Percentiles rank a stretch among this genome's conserved stretches.
Conservation (phyloP, 1,284 basidiomycete genomes). For the Bothia castanella region DNA sequence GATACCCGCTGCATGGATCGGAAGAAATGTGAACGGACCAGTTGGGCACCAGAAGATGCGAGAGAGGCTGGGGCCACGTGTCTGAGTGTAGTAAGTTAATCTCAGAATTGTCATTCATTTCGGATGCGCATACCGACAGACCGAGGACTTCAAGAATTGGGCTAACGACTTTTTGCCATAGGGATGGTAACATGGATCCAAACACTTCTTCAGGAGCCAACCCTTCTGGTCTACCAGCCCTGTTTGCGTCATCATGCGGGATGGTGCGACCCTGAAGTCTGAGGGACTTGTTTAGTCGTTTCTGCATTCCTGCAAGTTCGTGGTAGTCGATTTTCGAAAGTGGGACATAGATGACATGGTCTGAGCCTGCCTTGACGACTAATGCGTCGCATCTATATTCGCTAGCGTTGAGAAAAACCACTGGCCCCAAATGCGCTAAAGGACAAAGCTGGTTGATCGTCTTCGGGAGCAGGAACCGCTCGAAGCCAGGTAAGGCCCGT, state of each 20-base stretch:
- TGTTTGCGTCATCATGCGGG: background rate
- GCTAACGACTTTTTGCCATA: slow-evolving; percentile 7
- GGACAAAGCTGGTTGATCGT: background rate
- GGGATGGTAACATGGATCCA: background rate
- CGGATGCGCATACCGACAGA: slow-evolving; percentile 5
- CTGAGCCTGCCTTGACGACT: background rate
- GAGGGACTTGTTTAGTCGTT: background rate
- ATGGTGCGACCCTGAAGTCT: background rate
- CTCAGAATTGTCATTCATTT: background rate
- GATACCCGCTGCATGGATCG: slow-evolving; percentile 16
- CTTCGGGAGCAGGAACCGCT: slow-evolving; percentile 10
- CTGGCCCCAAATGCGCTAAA: background rate
- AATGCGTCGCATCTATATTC: slow-evolving; percentile 6
- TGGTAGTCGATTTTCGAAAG: background rate
- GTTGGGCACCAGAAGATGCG: slow-evolving; percentile 15
- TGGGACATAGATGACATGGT: background rate
- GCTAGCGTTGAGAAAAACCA: slow-evolving; percentile 11
- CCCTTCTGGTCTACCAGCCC: background rate
- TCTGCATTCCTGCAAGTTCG: background rate
- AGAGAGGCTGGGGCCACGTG: background rate
- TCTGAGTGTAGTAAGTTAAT: no score
- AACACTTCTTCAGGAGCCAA: background rate
- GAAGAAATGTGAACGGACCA: slow-evolving; percentile 12
- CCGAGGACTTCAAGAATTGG: slow-evolving; percentile 7
- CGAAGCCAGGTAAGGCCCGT: slow-evolving; percentile 1